Percentiles rank a stretch among this genome's conserved stretches.
These are phyloP conservation scores for Epichloe sibirici DNA, from an alignment of 2,329 filamentous ascomycete species.

Conservation along the genomic window DNA sequence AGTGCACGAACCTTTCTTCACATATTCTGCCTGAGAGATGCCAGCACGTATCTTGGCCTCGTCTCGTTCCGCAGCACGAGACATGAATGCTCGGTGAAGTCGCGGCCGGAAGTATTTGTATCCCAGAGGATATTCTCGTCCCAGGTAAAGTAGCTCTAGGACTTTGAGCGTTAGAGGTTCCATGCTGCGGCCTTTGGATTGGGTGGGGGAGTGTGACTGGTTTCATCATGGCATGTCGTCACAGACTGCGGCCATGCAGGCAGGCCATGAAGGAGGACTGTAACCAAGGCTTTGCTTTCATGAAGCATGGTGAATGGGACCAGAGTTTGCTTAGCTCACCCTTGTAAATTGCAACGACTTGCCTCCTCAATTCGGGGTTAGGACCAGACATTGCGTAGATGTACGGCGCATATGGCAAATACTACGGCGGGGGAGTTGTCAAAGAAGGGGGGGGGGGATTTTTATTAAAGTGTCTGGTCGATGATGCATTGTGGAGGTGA, in stretches of 20 bases:
- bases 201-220: not conserved
- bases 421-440: not conserved
- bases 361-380: slow-evolving; percentile 51
- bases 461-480: not conserved
- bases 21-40: slow-evolving; percentile 70
- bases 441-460: not conserved
- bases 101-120: slow-evolving; percentile 68
- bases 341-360: slow-evolving; percentile 85
- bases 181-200: not conserved
- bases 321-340: slow-evolving; percentile 33
- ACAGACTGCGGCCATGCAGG: no score
- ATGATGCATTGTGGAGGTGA: not conserved
- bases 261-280: not conserved
- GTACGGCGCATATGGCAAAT: not conserved
- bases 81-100: slow-evolving; percentile 74
- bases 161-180: not conserved
- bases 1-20: slow-evolving; percentile 64
- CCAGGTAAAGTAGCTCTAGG: slow-evolving; percentile 73
- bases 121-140: slow-evolving; percentile 76
- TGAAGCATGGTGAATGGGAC: not conserved
- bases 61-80: slow-evolving; percentile 56
- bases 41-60: slow-evolving; percentile 64
- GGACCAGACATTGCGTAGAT: slow-evolving; percentile 15
- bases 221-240: not conserved
- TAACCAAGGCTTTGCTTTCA: not conserved